Evolutionary conservation across 441 rosid genomes (phyloP).

Genomic region (Populus hybrid): DNA sequence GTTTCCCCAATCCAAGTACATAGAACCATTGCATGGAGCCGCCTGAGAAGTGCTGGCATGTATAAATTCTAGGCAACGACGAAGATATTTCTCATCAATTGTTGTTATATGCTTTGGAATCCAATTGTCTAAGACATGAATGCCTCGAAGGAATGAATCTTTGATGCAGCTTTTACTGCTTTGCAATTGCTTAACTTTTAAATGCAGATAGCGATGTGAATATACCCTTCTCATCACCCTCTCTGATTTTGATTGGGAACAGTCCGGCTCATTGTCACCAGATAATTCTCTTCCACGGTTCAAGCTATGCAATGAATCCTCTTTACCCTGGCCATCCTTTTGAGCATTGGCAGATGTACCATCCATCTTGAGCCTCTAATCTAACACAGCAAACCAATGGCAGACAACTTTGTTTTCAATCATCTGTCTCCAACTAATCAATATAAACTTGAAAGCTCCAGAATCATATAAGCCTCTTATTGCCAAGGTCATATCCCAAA

Average conservation of each 20-base stretch:
- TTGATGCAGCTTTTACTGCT: slow-evolving; percentile 34
- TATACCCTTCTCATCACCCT: slow-evolving; percentile 35
- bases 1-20: slow-evolving; percentile 37
- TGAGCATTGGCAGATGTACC: slow-evolving; percentile 19
- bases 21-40: slow-evolving; percentile 37
- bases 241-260: slow-evolving; percentile 25
- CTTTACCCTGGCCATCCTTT: slow-evolving; percentile 33
- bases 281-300: slow-evolving; percentile 20
- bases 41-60: slow-evolving; percentile 47
- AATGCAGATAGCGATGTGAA: slow-evolving; percentile 30
- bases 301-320: slow-evolving; percentile 28
- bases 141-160: slow-evolving; percentile 40
- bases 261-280: slow-evolving; percentile 16
- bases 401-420: slow-evolving; percentile 20
- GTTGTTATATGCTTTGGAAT: slow-evolving; percentile 68
- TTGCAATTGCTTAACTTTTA: slow-evolving; percentile 41
- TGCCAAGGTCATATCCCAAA: slow-evolving; percentile 8
- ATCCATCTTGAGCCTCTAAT: slow-evolving; percentile 41
- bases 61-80: slow-evolving; percentile 59
- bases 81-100: slow-evolving; percentile 70
- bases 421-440: slow-evolving; percentile 14
- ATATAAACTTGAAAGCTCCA: slow-evolving; percentile 5
- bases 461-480: slow-evolving; percentile 5
- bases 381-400: slow-evolving; percentile 14
- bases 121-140: slow-evolving; percentile 41